Evolutionary conservation across 2,329 filamentous ascomycete genomes (phyloP).

Genomic region (Alternaria brassicicola): DNA sequence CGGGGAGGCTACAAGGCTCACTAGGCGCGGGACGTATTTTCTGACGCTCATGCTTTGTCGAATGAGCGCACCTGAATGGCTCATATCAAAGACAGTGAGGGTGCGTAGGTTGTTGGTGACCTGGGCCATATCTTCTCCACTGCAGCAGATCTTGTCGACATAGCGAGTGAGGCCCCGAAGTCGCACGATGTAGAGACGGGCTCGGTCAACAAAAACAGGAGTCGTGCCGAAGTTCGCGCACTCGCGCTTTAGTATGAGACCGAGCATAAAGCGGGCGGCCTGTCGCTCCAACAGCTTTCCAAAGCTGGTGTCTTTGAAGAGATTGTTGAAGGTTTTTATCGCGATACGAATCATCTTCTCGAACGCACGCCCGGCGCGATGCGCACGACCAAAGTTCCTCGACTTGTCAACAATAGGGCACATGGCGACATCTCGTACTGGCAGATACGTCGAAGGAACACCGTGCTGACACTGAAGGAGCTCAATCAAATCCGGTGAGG

Average conservation of each 20-base stretch:
- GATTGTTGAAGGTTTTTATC: neutral
- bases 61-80: neutral
- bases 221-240: neutral
- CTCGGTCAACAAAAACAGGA: neutral
- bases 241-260: neutral
- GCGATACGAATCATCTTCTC: neutral
- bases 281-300: neutral
- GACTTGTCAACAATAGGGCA: neutral
- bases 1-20: neutral
- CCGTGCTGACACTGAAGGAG: neutral
- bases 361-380: neutral
- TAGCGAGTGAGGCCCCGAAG: neutral
- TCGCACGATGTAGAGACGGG: neutral
- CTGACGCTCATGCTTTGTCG: neutral
- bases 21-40: neutral
- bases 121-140: neutral
- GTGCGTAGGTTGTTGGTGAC: neutral
- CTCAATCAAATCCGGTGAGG: neutral
- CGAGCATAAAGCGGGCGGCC: neutral
- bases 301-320: neutral
- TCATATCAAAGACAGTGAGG: neutral
- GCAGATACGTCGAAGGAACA: neutral
- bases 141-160: neutral
- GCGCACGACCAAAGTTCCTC: neutral
- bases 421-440: neutral